These are phyloP conservation scores for Nakazawaea peltata DNA, from an alignment of 805 yeast species.

Conservation along the genomic window DNA sequence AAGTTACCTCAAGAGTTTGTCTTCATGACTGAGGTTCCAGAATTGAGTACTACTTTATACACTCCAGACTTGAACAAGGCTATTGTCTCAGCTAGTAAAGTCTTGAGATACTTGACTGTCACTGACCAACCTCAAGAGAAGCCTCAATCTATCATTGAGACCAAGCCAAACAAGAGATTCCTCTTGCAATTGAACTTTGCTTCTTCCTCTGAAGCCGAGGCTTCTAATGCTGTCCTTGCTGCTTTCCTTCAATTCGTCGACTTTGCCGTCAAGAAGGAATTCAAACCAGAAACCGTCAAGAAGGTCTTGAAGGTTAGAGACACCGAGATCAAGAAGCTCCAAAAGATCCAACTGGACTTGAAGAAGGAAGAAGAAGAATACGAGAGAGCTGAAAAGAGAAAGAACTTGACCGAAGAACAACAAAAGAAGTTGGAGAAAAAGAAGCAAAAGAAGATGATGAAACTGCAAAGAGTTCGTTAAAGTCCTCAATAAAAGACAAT, in stretches of 20 bases:
- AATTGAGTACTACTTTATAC: constrained; percentile 61
- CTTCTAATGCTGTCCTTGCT: constrained; percentile 40
- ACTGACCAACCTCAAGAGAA: constrained; percentile 78
- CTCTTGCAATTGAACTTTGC: constrained; percentile 49
- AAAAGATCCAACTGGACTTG: constrained; percentile 56
- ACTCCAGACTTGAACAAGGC: constrained; percentile 37
- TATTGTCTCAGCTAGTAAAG: constrained; percentile 20
- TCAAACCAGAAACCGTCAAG: constrained; percentile 69
- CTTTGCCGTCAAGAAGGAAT: constrained; percentile 43
- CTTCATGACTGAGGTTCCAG: constrained; percentile 84
- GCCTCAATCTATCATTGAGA: constrained; percentile 54
- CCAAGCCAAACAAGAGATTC: constrained; percentile 44
- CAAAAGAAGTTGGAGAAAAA: constrained; percentile 73
- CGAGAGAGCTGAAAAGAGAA: constrained; percentile 63
- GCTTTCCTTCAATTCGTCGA: constrained; percentile 57
- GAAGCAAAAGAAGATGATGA: constrained; percentile 67
- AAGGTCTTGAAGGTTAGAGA: constrained; percentile 76
- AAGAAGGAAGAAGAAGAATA: constrained; percentile 63
- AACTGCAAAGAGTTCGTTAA: constrained; percentile 42
- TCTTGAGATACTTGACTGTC: constrained; percentile 62
- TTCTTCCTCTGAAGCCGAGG: constrained; percentile 37
- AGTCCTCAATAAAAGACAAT: background rate
- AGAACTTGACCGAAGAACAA: constrained; percentile 53
- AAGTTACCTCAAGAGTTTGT: constrained; percentile 69
- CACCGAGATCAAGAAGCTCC: constrained; percentile 59